Evolutionary conservation across 1,284 basidiomycete genomes (phyloP).

Genomic region (Stygiomarasmius scandens): DNA sequence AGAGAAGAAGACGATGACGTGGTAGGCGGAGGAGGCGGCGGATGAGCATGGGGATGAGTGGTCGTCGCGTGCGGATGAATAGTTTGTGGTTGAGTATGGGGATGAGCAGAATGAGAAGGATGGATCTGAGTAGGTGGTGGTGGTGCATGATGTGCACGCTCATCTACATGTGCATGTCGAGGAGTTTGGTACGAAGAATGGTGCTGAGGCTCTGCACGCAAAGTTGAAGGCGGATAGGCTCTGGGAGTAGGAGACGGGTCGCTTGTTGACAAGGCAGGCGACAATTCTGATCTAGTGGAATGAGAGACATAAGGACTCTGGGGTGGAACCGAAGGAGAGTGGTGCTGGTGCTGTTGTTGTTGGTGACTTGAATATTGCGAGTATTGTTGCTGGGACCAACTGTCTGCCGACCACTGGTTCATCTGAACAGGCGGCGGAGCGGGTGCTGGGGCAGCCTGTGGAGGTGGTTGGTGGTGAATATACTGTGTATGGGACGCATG

Average conservation of each 20-base stretch:
- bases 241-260: neutral
- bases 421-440: neutral
- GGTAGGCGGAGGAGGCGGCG: neutral
- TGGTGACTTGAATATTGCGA: neutral
- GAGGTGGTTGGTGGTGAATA: neutral
- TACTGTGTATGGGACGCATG: neutral
- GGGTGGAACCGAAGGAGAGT: neutral
- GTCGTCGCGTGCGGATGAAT: too few relatives aligned
- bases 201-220: neutral
- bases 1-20: neutral
- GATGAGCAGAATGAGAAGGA: neutral
- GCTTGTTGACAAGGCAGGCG: neutral
- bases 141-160: too few relatives aligned
- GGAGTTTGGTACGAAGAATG: neutral
- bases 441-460: neutral
- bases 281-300: neutral
- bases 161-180: neutral
- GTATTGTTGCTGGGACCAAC: neutral
- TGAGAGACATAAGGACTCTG: neutral
- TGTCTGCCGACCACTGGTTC: neutral
- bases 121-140: neutral
- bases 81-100: neutral
- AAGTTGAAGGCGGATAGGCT: neutral
- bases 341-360: neutral
- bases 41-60: neutral